Percentiles rank a stretch among this genome's conserved stretches.
phyloP scores from a whole-genome alignment of 331 rosid species.

The Stylosanthes scabra region DNA sequence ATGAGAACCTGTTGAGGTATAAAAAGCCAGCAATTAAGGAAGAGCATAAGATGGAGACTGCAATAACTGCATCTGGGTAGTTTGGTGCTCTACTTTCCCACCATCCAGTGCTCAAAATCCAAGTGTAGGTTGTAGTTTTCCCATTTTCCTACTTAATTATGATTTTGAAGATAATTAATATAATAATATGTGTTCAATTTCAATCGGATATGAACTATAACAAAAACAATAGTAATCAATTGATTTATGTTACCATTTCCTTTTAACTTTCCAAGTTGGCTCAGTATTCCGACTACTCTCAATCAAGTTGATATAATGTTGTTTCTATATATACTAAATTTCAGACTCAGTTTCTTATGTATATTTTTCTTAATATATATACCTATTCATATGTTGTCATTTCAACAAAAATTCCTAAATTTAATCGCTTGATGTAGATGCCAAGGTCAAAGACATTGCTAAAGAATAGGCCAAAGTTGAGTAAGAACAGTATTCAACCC shows the following conservation, averaged over 20 bases:
- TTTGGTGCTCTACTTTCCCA: slow-evolving; percentile 82
- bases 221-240: too few relatives aligned
- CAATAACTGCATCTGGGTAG: slow-evolving; percentile 81
- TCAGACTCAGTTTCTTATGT: too few relatives aligned
- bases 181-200: not conserved
- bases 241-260: too few relatives aligned
- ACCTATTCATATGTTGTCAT: too few relatives aligned
- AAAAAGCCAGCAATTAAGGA: slow-evolving; percentile 72
- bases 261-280: not conserved
- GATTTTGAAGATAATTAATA: slow-evolving; percentile 29
- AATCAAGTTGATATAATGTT: too few relatives aligned
- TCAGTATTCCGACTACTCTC: too few relatives aligned
- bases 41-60: slow-evolving; percentile 57
- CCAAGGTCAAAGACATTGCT: too few relatives aligned
- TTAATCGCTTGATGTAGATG: too few relatives aligned
- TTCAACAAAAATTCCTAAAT: too few relatives aligned
- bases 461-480: not conserved
- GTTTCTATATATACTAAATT: too few relatives aligned
- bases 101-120: slow-evolving; percentile 98
- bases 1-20: slow-evolving; percentile 76
- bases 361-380: too few relatives aligned
- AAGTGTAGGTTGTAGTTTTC: slow-evolving; percentile 69
- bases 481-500: not conserved
- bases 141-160: slow-evolving; percentile 76
- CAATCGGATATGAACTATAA: slow-evolving; percentile 5